Evolutionary conservation across 768 basidiomycete species (phyloP), one percentile per base, ranked within the genome.

Genomic region (Tylopilus cervinicoccineus): DNA sequence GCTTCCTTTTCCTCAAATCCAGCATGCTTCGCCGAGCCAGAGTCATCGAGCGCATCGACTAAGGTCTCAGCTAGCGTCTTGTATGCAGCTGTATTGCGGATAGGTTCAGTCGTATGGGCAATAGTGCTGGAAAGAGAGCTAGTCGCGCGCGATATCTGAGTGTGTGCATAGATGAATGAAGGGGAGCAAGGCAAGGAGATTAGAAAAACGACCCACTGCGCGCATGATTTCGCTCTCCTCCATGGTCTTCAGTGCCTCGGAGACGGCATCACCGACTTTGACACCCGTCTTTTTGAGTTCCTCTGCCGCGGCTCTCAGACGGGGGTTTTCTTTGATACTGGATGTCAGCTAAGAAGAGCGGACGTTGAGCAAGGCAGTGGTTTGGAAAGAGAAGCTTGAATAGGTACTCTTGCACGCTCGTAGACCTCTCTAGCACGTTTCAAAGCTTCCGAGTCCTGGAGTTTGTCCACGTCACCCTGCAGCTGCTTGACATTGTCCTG

Each of bases 401-500:
- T 44, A 77, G 82, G 52, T 63, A 97, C 94, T 71, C 95, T 79
- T 8, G 95, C 93, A 52, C 87, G 81, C 72, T 98, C 95, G 70
- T 98, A 98, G 50, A 90, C 83, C 43, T 89, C 93, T 64, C 79
- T 80, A 2, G 93, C 93, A 59, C 78, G 79, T 73, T 90, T 92
- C 92, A 99, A 86, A 13, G 93, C 87, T 64, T 95, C 93, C 45
- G 91, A 93, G 66, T 97, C 96, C 74, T 97, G 94, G 41, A 97
- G 70, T 71, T 96, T 96, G 72, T 92, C 90, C 31, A 96, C 95
- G 67, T 98, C 93, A 53, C 96, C 96, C 70, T 95, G 92, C 16
- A 99, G 77, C 70, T 96, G 92, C 73, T 93, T 94, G 40, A 97
- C 87, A 69, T 95, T 95, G 28, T 98, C 94, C 72, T 95, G 92